These are phyloP conservation scores for Phytophthora pistaciae DNA, from an alignment of 352 stramenopile species.

Conservation along the genomic window DNA sequence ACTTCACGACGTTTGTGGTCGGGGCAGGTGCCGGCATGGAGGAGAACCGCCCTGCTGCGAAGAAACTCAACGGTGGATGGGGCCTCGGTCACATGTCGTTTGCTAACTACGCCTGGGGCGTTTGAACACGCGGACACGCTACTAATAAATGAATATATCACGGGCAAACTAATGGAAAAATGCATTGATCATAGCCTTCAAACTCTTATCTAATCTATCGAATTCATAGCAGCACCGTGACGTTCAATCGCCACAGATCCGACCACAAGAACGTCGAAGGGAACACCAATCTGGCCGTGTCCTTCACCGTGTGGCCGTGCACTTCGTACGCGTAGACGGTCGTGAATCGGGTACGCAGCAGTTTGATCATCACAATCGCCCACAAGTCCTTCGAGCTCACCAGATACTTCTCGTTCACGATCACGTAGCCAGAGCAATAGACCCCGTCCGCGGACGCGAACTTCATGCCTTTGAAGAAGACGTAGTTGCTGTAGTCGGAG, in stretches of 20 bases:
- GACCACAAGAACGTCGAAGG: slow-evolving; percentile 37
- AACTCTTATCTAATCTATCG: not conserved
- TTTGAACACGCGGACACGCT: not conserved
- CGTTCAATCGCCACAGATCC: slow-evolving; percentile 35
- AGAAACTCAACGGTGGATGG: slow-evolving; percentile 36
- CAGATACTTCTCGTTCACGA: slow-evolving; percentile 48
- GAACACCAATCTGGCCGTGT: slow-evolving; percentile 42
- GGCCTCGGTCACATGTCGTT: slow-evolving; percentile 41
- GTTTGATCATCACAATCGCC: slow-evolving; percentile 42
- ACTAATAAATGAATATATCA: not conserved
- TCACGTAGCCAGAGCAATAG: slow-evolving; percentile 46
- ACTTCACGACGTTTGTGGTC: slow-evolving; percentile 51
- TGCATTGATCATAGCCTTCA: too few species aligned
- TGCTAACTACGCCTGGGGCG: slow-evolving; percentile 38
- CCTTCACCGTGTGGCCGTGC: slow-evolving; percentile 37
- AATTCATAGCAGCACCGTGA: slow-evolving; percentile 33
- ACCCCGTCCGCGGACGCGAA: slow-evolving; percentile 46
- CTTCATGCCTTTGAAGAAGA: slow-evolving; percentile 52
- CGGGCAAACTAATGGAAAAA: too few species aligned
- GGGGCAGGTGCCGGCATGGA: slow-evolving; percentile 46
- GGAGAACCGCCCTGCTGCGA: slow-evolving; percentile 16
- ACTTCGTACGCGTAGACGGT: slow-evolving; percentile 49
- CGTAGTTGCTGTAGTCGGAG: slow-evolving; percentile 47
- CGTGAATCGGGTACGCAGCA: slow-evolving; percentile 23
- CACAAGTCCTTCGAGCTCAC: slow-evolving; percentile 41